Evolutionary conservation across 2,329 filamentous ascomycete genomes (phyloP).

Genomic region (Didymella keratinophila): DNA sequence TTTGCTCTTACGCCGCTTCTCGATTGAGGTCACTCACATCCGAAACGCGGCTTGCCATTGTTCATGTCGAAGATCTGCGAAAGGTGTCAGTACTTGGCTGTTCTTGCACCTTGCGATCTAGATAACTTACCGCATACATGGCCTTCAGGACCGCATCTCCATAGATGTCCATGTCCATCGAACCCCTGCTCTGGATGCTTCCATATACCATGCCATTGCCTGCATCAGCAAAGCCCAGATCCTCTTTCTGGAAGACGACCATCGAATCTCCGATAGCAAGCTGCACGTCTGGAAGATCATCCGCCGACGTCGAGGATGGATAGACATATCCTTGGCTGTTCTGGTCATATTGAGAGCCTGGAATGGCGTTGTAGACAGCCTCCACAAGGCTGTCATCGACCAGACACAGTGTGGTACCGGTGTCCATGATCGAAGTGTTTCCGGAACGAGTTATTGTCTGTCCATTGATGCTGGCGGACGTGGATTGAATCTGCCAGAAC

Average conservation of each 20-base stretch:
- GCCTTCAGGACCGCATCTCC: constrained; percentile 36
- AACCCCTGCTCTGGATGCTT: constrained; percentile 33
- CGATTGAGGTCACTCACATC: not conserved
- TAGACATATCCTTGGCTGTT: constrained; percentile 60
- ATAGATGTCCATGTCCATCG: constrained; percentile 35
- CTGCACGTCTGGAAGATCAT: constrained; percentile 27
- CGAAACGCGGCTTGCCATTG: constrained; percentile 30
- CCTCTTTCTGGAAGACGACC: constrained; percentile 36
- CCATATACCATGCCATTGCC: constrained; percentile 34
- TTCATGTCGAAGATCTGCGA: constrained; percentile 36
- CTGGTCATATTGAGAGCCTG: constrained; percentile 58
- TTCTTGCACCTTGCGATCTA: not conserved
- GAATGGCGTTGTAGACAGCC: constrained; percentile 67
- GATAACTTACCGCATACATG: constrained; percentile 32
- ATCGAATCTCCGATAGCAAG: constrained; percentile 31
- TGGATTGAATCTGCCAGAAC: constrained; percentile 68
- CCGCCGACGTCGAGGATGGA: constrained; percentile 50
- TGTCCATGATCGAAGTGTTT: constrained; percentile 66
- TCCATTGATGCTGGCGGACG: constrained; percentile 59
- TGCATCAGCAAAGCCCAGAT: constrained; percentile 35
- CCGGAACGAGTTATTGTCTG: constrained; percentile 39
- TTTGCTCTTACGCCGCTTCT: not conserved
- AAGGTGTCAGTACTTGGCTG: constrained; percentile 1
- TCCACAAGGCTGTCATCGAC: constrained; percentile 62
- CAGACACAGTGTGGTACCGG: constrained; percentile 71